Evolutionary conservation across 257 asterid genomes (phyloP).

Genomic region (Agastache rugosa): DNA sequence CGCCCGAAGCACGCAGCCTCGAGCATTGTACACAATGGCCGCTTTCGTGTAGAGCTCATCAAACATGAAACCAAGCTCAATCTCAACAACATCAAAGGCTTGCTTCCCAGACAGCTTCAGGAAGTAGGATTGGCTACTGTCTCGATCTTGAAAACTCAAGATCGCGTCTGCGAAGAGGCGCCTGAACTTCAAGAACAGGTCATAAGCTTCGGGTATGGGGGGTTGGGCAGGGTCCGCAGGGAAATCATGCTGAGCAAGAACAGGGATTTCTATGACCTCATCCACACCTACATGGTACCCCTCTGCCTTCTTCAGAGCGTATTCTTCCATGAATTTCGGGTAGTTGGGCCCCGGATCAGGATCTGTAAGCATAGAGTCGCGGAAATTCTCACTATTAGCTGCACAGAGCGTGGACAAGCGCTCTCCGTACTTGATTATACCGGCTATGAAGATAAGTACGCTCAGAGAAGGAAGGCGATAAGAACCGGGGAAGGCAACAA

Average conservation of each 20-base stretch:
- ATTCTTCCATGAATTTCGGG: conserved; percentile 63
- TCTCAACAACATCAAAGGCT: conserved; percentile 56
- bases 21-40: conserved; percentile 35
- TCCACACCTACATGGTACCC: conserved; percentile 46
- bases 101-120: not conserved
- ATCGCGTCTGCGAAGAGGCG: conserved; percentile 59
- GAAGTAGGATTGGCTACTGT: conserved; percentile 50
- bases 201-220: conserved; percentile 38
- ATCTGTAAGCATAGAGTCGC: conserved; percentile 50
- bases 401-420: conserved; percentile 47
- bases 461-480: conserved; percentile 44
- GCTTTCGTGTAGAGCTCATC: conserved; percentile 60
- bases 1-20: conserved; percentile 38
- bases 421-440: conserved; percentile 54
- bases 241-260: conserved; percentile 31
- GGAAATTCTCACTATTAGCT: conserved; percentile 43
- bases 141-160: conserved; percentile 62
- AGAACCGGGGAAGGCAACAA: conserved; percentile 45
- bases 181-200: conserved; percentile 48
- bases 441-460: conserved; percentile 35
- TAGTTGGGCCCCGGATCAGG: conserved; percentile 65
- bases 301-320: conserved; percentile 51
- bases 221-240: conserved; percentile 1
- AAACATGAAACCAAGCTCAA: conserved; percentile 56
- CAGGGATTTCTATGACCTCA: conserved; percentile 47